phyloP scores from a whole-genome alignment of 345 rosid species.

The Populus euphratica region DNA sequence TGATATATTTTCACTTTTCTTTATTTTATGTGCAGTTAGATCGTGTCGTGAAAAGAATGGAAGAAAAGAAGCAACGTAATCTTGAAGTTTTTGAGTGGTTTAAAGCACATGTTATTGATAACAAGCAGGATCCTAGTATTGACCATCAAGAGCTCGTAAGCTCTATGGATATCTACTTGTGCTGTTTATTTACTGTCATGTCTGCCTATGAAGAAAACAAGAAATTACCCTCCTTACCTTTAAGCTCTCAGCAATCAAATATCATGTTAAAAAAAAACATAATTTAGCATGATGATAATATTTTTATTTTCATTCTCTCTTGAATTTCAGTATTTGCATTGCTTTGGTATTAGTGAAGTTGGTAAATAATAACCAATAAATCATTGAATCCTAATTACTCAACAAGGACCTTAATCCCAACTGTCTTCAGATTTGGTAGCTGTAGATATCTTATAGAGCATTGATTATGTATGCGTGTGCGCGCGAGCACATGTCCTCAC shows the following conservation, averaged over 20 bases:
- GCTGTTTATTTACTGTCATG: not conserved
- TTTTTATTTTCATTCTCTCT: not conserved
- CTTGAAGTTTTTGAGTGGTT: conserved; percentile 74
- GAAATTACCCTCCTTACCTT: not conserved
- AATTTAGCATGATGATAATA: not conserved
- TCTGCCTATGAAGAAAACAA: not conserved
- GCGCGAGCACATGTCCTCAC: not conserved
- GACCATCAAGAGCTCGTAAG: conserved; percentile 75
- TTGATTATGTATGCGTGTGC: not conserved
- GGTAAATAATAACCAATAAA: not conserved
- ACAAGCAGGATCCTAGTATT: conserved; percentile 71
- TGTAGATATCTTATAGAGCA: not conserved
- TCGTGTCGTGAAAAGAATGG: conserved; percentile 55
- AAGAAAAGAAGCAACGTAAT: conserved; percentile 51
- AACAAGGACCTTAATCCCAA: not conserved
- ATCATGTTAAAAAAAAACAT: not conserved
- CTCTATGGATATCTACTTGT: conserved; percentile 13
- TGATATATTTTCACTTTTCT: conserved; percentile 10
- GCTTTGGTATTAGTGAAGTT: not conserved
- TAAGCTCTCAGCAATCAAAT: too few species aligned
- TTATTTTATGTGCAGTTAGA: conserved; percentile 42
- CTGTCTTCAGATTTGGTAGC: not conserved
- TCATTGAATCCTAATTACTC: not conserved
- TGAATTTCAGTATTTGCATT: not conserved
- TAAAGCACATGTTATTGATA: conserved; percentile 62